phyloP scores from a whole-genome alignment of 2,329 filamentous ascomycete genomes.

The Botrytis porri region DNA sequence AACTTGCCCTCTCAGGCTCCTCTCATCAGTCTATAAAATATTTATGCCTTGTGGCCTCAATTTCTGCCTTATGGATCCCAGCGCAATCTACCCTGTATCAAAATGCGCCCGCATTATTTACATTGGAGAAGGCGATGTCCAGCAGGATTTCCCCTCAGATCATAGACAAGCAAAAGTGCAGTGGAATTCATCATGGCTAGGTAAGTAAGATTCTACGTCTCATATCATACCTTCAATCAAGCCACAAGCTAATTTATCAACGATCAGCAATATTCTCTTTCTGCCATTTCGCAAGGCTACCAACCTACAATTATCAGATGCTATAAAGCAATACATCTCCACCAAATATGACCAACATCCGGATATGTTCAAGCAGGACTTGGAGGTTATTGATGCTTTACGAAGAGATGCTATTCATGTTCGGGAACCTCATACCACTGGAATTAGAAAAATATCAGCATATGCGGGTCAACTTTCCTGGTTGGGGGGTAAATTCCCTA shows the following conservation, averaged over 20 bases:
- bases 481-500: conserved; percentile 92
- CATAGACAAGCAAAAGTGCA: background rate
- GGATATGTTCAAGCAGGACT: conserved; percentile 90
- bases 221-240: too few species aligned
- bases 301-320: conserved; percentile 71
- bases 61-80: background rate
- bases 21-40: too few species aligned
- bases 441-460: conserved; percentile 80
- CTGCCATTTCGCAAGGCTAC: conserved; percentile 81
- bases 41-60: conserved; percentile 11
- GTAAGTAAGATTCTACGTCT: conserved; percentile 2
- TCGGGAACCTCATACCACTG: conserved; percentile 81
- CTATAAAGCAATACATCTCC: conserved; percentile 93
- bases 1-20: background rate
- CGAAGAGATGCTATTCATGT: conserved; percentile 85
- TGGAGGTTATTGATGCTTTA: conserved; percentile 79
- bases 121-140: background rate
- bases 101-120: conserved; percentile 10
- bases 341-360: conserved; percentile 98
- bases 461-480: conserved; percentile 93
- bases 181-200: conserved; percentile 13
- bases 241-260: conserved; percentile 17
- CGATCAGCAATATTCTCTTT: conserved; percentile 37
- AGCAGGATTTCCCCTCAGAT: background rate
- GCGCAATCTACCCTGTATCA: background rate